These are phyloP conservation scores for Erodium trifolium DNA, from an alignment of 441 rosid species.

Conservation along the genomic window DNA sequence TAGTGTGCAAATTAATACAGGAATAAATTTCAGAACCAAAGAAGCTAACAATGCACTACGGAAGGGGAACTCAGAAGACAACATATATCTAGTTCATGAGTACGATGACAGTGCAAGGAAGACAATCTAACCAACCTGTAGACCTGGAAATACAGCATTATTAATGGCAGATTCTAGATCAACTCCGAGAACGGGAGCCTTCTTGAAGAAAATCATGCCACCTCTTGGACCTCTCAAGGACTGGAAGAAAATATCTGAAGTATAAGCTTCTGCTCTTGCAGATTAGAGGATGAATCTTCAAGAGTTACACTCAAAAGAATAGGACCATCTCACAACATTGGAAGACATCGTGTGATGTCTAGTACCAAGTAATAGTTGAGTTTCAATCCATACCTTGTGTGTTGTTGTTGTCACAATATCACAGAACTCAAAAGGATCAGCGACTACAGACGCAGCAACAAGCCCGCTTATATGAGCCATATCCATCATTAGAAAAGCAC, in stretches of 20 bases:
- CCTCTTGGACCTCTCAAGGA: conserved; percentile 27
- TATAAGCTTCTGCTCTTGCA: neutral
- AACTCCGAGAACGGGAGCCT: conserved; percentile 14
- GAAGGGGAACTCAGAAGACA: neutral
- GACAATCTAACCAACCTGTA: neutral
- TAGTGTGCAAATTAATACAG: neutral
- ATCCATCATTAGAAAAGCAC: conserved; percentile 22
- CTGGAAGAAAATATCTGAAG: neutral
- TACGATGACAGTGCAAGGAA: too few relatives aligned
- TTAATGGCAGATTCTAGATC: conserved; percentile 23
- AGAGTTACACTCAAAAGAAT: neutral
- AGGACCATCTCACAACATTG: neutral
- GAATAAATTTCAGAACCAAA: neutral
- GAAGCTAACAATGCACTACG: neutral
- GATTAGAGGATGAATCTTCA: neutral
- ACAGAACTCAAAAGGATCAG: conserved; percentile 26
- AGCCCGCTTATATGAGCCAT: conserved; percentile 24
- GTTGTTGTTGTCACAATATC: conserved; percentile 26
- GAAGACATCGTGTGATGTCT: neutral
- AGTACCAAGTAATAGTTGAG: neutral
- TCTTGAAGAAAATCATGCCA: conserved; percentile 27
- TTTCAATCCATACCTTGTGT: conserved; percentile 17
- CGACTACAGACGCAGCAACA: conserved; percentile 23
- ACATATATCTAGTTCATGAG: neutral
- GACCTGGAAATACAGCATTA: conserved; percentile 25